A percentile compares a stretch with the other conserved stretches of the same genome.
Conservation (phyloP, 257 asterid species). For the Solanum chiquidenum region DNA sequence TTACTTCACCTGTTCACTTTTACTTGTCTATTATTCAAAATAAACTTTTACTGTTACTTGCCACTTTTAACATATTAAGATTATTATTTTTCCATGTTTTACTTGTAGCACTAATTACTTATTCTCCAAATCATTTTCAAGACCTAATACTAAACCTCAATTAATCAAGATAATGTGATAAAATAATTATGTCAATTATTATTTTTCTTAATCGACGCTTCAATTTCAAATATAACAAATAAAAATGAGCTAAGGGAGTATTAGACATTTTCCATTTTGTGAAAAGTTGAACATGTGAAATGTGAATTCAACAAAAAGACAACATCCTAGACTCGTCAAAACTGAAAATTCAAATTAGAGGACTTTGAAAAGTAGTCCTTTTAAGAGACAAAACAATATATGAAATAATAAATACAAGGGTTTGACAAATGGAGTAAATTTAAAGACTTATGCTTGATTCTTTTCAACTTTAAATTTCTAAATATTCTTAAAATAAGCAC, state of each 20-base stretch:
- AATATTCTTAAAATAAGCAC: background rate
- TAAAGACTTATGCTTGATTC: background rate
- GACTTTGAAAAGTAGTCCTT: background rate
- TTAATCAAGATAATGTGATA: accelerated
- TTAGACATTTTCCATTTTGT: background rate
- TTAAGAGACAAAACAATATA: background rate
- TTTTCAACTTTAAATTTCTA: background rate
- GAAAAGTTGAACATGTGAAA: background rate
- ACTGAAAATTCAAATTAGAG: background rate
- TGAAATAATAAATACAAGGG: background rate
- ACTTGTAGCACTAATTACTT: background rate
- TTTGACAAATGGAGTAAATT: background rate
- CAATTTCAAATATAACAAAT: no score
- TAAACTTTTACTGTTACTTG: background rate
- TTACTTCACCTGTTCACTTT: accelerated
- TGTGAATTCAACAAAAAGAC: background rate
- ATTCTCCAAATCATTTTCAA: no score
- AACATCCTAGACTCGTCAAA: background rate
- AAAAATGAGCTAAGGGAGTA: background rate
- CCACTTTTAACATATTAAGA: no score
- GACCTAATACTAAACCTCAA: no score
- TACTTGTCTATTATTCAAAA: background rate
- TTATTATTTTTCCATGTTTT: no score
- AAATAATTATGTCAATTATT: no score
- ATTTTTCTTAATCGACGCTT: no score